These are phyloP conservation scores for Boechera retrofracta DNA, from an alignment of 345 rosid species.

Conservation along the genomic window DNA sequence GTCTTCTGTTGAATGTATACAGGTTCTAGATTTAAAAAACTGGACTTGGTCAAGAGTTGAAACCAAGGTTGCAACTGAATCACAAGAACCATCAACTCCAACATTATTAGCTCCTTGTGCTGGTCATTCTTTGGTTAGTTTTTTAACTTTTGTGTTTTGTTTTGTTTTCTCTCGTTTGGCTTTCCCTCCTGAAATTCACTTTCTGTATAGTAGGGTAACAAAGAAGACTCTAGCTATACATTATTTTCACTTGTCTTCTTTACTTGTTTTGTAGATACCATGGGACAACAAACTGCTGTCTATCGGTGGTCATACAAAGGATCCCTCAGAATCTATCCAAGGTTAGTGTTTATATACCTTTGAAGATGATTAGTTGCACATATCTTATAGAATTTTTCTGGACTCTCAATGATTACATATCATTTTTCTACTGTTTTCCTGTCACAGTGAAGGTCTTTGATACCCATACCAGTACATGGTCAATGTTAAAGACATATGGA, in stretches of 20 bases:
- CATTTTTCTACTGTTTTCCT: conserved; percentile 32
- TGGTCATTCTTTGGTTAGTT: conserved; percentile 96
- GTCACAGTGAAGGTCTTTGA: conserved; percentile 88
- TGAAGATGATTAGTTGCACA: neutral
- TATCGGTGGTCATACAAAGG: conserved; percentile 92
- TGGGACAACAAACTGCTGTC: conserved; percentile 95
- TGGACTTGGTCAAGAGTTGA: conserved; percentile 97
- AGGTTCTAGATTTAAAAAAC: conserved; percentile 94
- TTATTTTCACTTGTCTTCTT: conserved; percentile 27
- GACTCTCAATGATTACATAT: conserved; percentile 15
- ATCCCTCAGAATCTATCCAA: conserved; percentile 87
- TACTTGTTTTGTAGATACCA: conserved; percentile 64
- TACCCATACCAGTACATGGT: conserved; percentile 78
- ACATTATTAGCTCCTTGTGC: conserved; percentile 75
- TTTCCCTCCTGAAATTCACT: neutral
- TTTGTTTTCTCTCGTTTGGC: conserved; percentile 19
- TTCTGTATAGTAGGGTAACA: conserved; percentile 13
- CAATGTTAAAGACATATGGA: conserved; percentile 90
- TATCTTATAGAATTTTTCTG: conserved; percentile 25
- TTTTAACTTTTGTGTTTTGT: conserved; percentile 19
- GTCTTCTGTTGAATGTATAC: conserved; percentile 43
- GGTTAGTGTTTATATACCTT: conserved; percentile 50
- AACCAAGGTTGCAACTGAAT: conserved; percentile 62
- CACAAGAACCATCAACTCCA: conserved; percentile 59
- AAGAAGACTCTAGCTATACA: conserved; percentile 31